Evolutionary conservation across 202 grass and related monocot species (phyloP), one percentile per base, ranked within the genome.

Genomic region (Sporobolus alterniflorus): DNA sequence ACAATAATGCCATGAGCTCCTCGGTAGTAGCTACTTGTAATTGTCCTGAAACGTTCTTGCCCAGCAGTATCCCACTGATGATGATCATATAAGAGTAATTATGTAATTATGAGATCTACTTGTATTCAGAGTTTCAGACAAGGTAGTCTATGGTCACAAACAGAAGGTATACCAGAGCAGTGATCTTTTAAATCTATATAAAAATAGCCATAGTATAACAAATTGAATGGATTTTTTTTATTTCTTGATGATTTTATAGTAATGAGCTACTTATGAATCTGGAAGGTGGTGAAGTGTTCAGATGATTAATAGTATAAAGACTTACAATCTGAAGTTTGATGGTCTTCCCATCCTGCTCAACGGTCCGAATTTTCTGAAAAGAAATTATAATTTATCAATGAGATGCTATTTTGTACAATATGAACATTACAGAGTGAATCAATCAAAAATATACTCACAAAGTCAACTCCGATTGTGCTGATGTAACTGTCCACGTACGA

Each of bases 1-100:
- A 92, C 92, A 54, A 95, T 90, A 41, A 95, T 95, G n/a, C 92
- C 92, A 70, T 95, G 89, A 64, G 92, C 92, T 67, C 89, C 92
- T 74, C 92, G 77, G 34, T 95, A 95, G 64, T 95, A 95, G 85
- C 92, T 94, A 59, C 89, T 94, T 20, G 92, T 94, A 67, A 94
- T 94, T 26, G 92, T 94, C 67, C 92, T 89, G 84, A 94, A 94
- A 18, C 89, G 84, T 78, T 94, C 92, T 90, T 94, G 92, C 2
- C 92, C 92, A 76, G 92, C 92, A 48, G 92, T 94, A 65, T 94
- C 92, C 92, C 92, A 94, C 92, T 94, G 64, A 39, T n/a, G 43
- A 68, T 43, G 5, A 68, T 68, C 5, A 68, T 15, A 68, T 11
- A 68, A 14, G 39, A 43, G 9, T 42, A 60, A 75, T 60, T 29